A percentile compares a stretch with the other conserved stretches of the same genome.
phyloP scores from a whole-genome alignment of 2,329 filamentous ascomycete genomes.

The Aspergillus sp. region DNA sequence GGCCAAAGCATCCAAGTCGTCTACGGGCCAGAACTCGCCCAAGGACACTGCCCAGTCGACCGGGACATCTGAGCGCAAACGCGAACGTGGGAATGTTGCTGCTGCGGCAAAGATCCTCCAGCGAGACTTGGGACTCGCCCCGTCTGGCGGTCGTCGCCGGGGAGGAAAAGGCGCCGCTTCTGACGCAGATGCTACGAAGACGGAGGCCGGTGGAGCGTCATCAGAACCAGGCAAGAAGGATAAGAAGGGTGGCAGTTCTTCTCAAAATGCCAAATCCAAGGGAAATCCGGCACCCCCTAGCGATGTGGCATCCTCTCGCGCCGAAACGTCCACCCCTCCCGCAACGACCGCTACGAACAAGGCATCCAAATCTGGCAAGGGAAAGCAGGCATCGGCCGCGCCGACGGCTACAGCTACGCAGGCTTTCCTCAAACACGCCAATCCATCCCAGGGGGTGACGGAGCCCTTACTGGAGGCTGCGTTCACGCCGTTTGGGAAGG shows the following conservation, averaged over 20 bases:
- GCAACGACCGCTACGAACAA: slow-evolving; percentile 19
- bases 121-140: slow-evolving; percentile 59
- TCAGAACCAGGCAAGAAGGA: slow-evolving; percentile 27
- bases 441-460: slow-evolving; percentile 87
- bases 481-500: slow-evolving; percentile 69
- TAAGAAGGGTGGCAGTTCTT: slow-evolving; percentile 14
- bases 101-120: slow-evolving; percentile 60
- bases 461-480: slow-evolving; percentile 74
- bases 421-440: slow-evolving; percentile 78
- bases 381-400: slow-evolving; percentile 24
- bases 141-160: slow-evolving; percentile 42
- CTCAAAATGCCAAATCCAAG: slow-evolving; percentile 16
- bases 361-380: slow-evolving; percentile 25
- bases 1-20: slow-evolving; percentile 23
- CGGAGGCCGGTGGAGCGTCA: slow-evolving; percentile 13
- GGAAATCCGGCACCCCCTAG: slow-evolving; percentile 20
- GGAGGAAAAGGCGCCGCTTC: slow-evolving; percentile 31
- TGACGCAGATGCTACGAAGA: slow-evolving; percentile 23
- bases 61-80: slow-evolving; percentile 49
- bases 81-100: slow-evolving; percentile 53
- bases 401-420: slow-evolving; percentile 33
- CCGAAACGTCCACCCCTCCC: slow-evolving; percentile 16
- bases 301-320: slow-evolving; percentile 21
- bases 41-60: slow-evolving; percentile 25
- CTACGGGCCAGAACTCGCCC: slow-evolving; percentile 13